Evolutionary conservation across 75 land plant species (phyloP).

Genomic region (Pinus albicaulis): DNA sequence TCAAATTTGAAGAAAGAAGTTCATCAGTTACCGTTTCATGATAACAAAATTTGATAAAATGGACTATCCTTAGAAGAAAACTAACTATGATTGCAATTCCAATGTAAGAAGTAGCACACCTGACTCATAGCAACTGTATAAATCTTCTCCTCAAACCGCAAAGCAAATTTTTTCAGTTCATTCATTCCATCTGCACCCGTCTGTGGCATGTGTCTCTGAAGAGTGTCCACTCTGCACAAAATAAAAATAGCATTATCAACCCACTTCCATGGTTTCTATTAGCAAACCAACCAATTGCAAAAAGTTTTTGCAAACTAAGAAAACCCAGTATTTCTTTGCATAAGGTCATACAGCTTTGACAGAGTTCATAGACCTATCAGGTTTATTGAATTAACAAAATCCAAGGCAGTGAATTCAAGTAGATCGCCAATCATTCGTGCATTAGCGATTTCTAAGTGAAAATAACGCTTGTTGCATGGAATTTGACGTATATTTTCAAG

Average conservation of each 20-base stretch:
- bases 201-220: slow-evolving; percentile 65
- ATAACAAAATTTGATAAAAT: too few relatives aligned
- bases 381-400: neutral
- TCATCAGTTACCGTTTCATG: too few relatives aligned
- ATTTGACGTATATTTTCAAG: too few relatives aligned
- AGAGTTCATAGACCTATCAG: neutral
- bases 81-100: neutral
- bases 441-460: too few relatives aligned
- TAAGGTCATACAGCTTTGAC: neutral
- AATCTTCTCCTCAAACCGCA: slow-evolving; percentile 77
- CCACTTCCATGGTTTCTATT: neutral
- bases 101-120: slow-evolving; percentile 22
- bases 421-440: neutral
- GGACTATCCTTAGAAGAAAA: neutral
- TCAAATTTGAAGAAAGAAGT: too few relatives aligned
- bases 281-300: neutral
- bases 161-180: slow-evolving; percentile 72
- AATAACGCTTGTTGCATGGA: too few relatives aligned
- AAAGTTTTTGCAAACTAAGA: neutral
- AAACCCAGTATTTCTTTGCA: neutral
- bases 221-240: slow-evolving; percentile 62
- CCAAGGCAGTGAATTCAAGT: neutral
- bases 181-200: slow-evolving; percentile 61
- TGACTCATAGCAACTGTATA: slow-evolving; percentile 59
- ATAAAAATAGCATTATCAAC: neutral